Conservation (phyloP, 2,329 filamentous ascomycete species). For the Lachnellula arida region DNA sequence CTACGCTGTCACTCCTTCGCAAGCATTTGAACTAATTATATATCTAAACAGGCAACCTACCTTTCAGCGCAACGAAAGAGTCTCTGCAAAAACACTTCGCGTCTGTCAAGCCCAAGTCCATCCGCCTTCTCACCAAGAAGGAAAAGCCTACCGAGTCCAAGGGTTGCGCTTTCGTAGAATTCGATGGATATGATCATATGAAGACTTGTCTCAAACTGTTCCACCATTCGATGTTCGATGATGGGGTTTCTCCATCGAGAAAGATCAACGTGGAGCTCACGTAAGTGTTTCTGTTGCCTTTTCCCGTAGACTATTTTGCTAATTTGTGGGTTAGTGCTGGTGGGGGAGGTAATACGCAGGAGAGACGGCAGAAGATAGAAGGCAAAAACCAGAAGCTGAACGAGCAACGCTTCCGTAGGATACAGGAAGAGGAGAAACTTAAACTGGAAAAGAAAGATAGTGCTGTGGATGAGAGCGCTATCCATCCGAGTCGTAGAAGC, state of each 20-base stretch:
- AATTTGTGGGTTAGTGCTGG: slow-evolving; percentile 55
- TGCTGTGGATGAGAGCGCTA: slow-evolving; percentile 23
- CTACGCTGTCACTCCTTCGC: slow-evolving; percentile 21
- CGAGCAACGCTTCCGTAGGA: slow-evolving; percentile 40
- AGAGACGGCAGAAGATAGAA: slow-evolving; percentile 70
- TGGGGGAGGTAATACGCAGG: slow-evolving; percentile 73
- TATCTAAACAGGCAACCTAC: slow-evolving; percentile 67
- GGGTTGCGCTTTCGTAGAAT: slow-evolving; percentile 86
- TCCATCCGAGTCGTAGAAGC: slow-evolving; percentile 28
- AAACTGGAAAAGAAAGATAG: slow-evolving; percentile 18
- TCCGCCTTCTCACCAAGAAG: slow-evolving; percentile 70
- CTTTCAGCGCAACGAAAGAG: slow-evolving; percentile 70
- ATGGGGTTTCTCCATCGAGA: slow-evolving; percentile 51
- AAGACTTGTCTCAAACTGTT: slow-evolving; percentile 87
- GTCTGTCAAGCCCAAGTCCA: slow-evolving; percentile 62
- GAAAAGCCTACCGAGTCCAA: slow-evolving; percentile 58
- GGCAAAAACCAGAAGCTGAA: slow-evolving; percentile 83
- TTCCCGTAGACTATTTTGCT: not conserved
- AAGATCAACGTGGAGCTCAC: slow-evolving; percentile 93
- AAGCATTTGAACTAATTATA: slow-evolving; percentile 30
- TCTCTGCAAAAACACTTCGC: slow-evolving; percentile 72
- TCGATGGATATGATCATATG: slow-evolving; percentile 81
- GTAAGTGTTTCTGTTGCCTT: slow-evolving; percentile 42
- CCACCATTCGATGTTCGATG: slow-evolving; percentile 75
- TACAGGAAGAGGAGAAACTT: slow-evolving; percentile 27